Base-by-base conservation (phyloP, 768 basidiomycete species). In the Cyathus striatus region DNA sequence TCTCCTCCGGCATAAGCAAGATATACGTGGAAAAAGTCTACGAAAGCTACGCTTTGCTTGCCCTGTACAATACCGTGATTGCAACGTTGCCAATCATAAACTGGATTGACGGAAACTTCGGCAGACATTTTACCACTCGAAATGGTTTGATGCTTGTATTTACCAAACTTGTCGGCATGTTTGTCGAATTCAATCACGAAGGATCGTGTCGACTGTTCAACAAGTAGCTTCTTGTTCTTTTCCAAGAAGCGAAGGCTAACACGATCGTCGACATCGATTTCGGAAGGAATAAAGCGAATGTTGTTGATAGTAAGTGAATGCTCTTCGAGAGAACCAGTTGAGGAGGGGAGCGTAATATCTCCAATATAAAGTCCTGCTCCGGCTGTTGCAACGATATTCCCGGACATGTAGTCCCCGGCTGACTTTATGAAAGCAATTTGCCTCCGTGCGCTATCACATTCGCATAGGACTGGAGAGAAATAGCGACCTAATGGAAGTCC, bases 21-120 rank as follows among this genome's bases (percentile, higher is more conserved):
- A 56, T 85, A 84, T 1, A 88, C 76, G 50, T 88, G 74, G 62
- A 72, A 78, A 54, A 80, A 78, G 49, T 87, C 84, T 10, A 84
- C 75, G 47, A 88, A 83, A n/a, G n/a, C n/a, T n/a, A n/a, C n/a
- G n/a, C n/a, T n/a, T n/a, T n/a, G n/a, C n/a, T n/a, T n/a, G n/a
- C n/a, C n/a, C n/a, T n/a, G n/a, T n/a, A n/a, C n/a, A n/a, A n/a
- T n/a, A n/a, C n/a, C n/a, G n/a, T n/a, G n/a, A n/a, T n/a, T 0
- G 83, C 86, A 12, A 79, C 67, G 27, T 68, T 61, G 3, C 60
- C 57, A 5, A 65, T 64, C 1, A 37, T 40, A 39, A 57, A 55
- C 2, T 47, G 67, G 62, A 2, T 75, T 68, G 27, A 79, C 67
- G 3, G 62, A 73, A 0, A 87, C 45, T 49, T 86, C 83, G 4